These are phyloP conservation scores for Spatholobus suberectus DNA, from an alignment of 306 rosid species.

Conservation along the genomic window DNA sequence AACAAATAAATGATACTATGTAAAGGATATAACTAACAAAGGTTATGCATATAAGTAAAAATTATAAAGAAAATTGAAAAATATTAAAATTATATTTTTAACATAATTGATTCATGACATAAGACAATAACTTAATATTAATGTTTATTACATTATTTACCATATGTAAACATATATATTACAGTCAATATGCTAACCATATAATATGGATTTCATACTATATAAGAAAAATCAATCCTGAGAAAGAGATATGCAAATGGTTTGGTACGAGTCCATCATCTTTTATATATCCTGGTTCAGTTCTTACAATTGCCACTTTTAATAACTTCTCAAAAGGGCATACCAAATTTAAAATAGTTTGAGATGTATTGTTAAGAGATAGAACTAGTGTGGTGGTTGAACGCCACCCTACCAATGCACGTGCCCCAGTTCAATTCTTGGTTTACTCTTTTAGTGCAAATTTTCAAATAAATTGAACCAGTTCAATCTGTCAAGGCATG, in stretches of 20 bases:
- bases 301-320: neutral
- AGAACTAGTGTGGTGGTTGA: neutral
- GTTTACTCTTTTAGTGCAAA: neutral
- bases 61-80: neutral
- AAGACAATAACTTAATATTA: slow-evolving; percentile 6
- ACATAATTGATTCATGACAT: slow-evolving; percentile 9
- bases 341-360: neutral
- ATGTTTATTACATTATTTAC: neutral
- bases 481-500: neutral
- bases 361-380: neutral
- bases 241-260: neutral
- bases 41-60: neutral
- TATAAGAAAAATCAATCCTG: neutral
- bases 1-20: neutral
- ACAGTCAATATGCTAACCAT: neutral
- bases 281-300: neutral
- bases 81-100: neutral
- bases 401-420: slow-evolving; percentile 12
- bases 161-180: neutral
- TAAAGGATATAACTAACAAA: neutral
- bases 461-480: neutral
- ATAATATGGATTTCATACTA: slow-evolving; percentile 17
- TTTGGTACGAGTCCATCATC: neutral
- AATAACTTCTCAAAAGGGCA: neutral
- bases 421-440: slow-evolving; percentile 3